Conservation (phyloP, 106 monocot genomes). For the Alisma plantagoaquatica region DNA sequence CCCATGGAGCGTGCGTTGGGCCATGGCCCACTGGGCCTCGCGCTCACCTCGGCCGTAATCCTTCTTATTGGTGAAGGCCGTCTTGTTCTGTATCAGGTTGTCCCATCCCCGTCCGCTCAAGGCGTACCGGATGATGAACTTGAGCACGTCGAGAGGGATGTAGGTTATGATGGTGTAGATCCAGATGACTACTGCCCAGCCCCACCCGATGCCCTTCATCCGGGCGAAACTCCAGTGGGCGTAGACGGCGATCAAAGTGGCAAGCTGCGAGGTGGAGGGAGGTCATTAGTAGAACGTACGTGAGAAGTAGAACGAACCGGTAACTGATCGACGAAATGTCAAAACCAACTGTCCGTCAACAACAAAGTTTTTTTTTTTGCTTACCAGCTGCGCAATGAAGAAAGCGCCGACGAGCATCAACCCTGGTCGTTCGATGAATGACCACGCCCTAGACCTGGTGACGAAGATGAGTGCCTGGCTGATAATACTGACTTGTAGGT, state of each 20-base stretch:
- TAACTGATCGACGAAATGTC: background rate
- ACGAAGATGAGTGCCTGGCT: constrained; percentile 29
- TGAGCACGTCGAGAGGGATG: constrained; percentile 20
- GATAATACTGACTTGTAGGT: constrained; percentile 25
- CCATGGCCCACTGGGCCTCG: constrained; percentile 22
- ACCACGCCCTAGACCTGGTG: constrained; percentile 21
- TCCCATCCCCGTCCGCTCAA: constrained; percentile 17
- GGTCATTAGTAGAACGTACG: background rate
- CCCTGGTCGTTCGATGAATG: constrained; percentile 18
- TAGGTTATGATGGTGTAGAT: constrained; percentile 21
- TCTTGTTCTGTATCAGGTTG: constrained; percentile 19
- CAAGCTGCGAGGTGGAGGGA: background rate
- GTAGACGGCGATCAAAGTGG: constrained; percentile 15
- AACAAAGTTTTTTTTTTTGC: background rate
- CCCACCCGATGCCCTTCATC: constrained; percentile 13
- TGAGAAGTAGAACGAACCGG: background rate
- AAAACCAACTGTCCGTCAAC: background rate
- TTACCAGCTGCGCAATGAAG: constrained; percentile 12
- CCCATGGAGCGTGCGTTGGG: constrained; percentile 15
- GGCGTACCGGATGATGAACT: constrained; percentile 16
- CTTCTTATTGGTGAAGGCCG: constrained; percentile 22
- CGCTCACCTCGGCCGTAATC: constrained; percentile 22
- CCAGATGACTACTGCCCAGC: constrained; percentile 20
- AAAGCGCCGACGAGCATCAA: constrained; percentile 13
- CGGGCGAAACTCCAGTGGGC: constrained; percentile 7